phyloP scores from a whole-genome alignment of 2,329 filamentous ascomycete genomes.

The Phyllosticta citriasiana region DNA sequence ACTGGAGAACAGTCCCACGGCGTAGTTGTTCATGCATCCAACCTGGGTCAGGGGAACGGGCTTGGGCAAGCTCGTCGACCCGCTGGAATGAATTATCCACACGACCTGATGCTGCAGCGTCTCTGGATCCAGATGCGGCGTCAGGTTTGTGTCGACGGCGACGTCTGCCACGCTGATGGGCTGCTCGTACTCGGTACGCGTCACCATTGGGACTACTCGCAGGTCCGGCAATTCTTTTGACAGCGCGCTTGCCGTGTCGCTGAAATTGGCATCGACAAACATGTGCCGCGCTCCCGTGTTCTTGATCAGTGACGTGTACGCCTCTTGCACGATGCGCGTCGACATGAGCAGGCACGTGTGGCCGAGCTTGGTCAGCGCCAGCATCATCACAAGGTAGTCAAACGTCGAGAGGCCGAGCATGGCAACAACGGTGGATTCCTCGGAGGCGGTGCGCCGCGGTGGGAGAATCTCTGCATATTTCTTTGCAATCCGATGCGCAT shows the following conservation, averaged over 20 bases:
- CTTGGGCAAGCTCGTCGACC: slow-evolving; percentile 54
- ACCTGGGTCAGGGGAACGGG: slow-evolving; percentile 50
- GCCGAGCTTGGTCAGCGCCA: slow-evolving; percentile 46
- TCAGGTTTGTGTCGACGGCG: slow-evolving; percentile 16
- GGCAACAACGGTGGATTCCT: slow-evolving; percentile 28
- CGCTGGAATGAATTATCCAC: slow-evolving; percentile 41
- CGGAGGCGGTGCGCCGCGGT: neutral
- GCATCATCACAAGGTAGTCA: slow-evolving; percentile 44
- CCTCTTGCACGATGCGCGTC: slow-evolving; percentile 42
- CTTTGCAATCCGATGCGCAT: slow-evolving; percentile 19
- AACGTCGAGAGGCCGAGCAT: slow-evolving; percentile 45
- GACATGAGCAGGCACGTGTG: slow-evolving; percentile 47
- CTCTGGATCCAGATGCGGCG: slow-evolving; percentile 19
- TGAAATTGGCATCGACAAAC: slow-evolving; percentile 17
- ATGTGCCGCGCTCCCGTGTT: slow-evolving; percentile 17
- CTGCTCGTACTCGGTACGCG: neutral
- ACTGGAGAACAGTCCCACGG: slow-evolving; percentile 3
- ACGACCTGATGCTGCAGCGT: slow-evolving; percentile 21
- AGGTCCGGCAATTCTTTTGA: slow-evolving; percentile 15
- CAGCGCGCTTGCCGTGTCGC: slow-evolving; percentile 22
- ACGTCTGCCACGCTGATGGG: slow-evolving; percentile 11
- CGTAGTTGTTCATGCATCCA: slow-evolving; percentile 8
- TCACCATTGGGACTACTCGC: slow-evolving; percentile 21
- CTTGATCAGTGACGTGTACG: slow-evolving; percentile 36
- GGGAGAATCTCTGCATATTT: slow-evolving; percentile 1